Percentiles rank a stretch among this genome's conserved stretches.
These are phyloP conservation scores for Stemphylium lycopersici DNA, from an alignment of 2,329 filamentous ascomycete genomes.

Conservation along the genomic window DNA sequence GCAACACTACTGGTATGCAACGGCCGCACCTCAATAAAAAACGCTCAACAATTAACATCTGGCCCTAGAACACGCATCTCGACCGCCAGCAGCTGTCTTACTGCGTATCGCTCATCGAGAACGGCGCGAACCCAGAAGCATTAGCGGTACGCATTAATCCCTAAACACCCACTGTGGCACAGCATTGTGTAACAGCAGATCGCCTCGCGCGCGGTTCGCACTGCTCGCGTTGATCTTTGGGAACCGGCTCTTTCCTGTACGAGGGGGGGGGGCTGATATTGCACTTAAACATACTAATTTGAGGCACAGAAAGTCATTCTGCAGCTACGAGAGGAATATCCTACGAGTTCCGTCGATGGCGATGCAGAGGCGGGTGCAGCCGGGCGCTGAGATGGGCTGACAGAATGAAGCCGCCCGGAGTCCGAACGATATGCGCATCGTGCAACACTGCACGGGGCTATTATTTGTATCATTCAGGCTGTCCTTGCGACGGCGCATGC, in stretches of 20 bases:
- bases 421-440: conserved; percentile 17
- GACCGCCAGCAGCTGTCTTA: conserved; percentile 90
- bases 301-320: conserved; percentile 53
- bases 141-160: conserved; percentile 72
- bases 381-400: conserved; percentile 25
- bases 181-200: conserved; percentile 12
- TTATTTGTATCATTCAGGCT: background rate
- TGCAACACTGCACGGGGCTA: conserved; percentile 3
- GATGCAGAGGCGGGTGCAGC: conserved; percentile 29
- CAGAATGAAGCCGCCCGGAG: background rate
- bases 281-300: conserved; percentile 14
- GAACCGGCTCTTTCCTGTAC: background rate
- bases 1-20: conserved; percentile 80
- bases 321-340: conserved; percentile 53
- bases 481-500: background rate
- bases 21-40: background rate
- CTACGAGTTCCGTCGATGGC: conserved; percentile 35
- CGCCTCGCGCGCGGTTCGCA: conserved; percentile 18
- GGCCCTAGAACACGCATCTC: conserved; percentile 84
- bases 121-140: conserved; percentile 94
- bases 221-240: background rate
- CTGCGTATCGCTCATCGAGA: conserved; percentile 96
- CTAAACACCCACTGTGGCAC: conserved; percentile 9
- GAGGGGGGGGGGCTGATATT: background rate
- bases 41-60: background rate